Base-by-base conservation (phyloP, 2,329 filamentous ascomycete genomes). In the Keithomyces neogunnii region DNA sequence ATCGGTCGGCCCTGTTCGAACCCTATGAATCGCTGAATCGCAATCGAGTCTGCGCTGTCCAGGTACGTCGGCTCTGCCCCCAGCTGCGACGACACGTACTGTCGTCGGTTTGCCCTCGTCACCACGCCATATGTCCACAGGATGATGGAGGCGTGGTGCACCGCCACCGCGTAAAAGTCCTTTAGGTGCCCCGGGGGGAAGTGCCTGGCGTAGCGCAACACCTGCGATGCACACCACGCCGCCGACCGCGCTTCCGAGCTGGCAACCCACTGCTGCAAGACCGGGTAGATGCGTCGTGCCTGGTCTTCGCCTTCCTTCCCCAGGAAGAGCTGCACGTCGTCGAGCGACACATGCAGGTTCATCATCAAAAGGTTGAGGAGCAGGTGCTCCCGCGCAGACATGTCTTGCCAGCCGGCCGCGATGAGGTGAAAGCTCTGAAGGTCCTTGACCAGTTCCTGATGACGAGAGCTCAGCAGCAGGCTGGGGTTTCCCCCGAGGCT, bases 101-200 rank as follows among this genome's bases (percentile, higher is more conserved):
- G 56, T 63, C 60, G 61, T 7, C 60, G 57, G 47, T 59, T 62
- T 11, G 76, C 73, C 55, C 69, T 66, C 26, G 69, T 73, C 5
- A 84, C 72, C 0, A 88, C 77, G 1, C 84, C 82, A 57, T 85
- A 87, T 0, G 78, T 78, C 86, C 86, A 89, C 40, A 89, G 69
- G 0, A 81, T 79, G 4, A 89, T 69, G 10, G 78, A 75, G 3
- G 82, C 84, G 61, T 88, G 85, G 60, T 88, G 86, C 0, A 88
- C 75, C 0, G 79, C 81, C 5, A 88, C 78, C 0, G 84, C 83
- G 55, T 81, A 79, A 62, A 88, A 88, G 55, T 85, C 81, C 43
- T 80, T 78, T 3, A 88, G 64, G 9, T 77, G 71, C 0, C 75
- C 73, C 2, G 69, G 63, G 0, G 80, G 74, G 46, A 84, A 77